Conservation (phyloP, 208 protist genomes). For the Naegleria lovaniensis region DNA sequence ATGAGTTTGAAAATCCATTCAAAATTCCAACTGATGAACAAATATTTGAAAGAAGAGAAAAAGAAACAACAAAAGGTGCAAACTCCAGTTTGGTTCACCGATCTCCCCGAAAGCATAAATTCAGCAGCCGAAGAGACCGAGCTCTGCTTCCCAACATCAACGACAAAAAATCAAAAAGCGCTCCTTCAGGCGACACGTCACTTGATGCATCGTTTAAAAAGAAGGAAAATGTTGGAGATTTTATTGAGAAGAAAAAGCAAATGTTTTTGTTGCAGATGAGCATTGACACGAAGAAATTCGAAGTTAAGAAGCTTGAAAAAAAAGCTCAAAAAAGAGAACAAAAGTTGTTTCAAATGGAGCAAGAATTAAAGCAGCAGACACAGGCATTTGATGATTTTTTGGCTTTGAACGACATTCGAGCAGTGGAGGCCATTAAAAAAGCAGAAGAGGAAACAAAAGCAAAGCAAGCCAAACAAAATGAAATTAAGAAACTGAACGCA, state of each 20-base stretch:
- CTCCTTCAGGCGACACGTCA: neutral
- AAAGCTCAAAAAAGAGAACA: constrained; percentile 76
- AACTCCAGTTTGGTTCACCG: neutral
- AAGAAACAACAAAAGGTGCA: neutral
- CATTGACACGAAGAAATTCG: constrained; percentile 77
- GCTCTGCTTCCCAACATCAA: neutral
- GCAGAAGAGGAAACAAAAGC: constrained; percentile 78
- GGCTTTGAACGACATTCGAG: constrained; percentile 86
- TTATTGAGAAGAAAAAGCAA: constrained; percentile 85
- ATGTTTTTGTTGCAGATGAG: constrained; percentile 89
- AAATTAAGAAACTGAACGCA: constrained; percentile 88
- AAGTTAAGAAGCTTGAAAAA: constrained; percentile 86
- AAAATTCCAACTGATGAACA: constrained; percentile 53
- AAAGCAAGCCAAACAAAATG: constrained; percentile 79
- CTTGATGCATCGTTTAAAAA: constrained; percentile 44
- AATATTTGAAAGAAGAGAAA: constrained; percentile 38
- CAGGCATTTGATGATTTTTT: constrained; percentile 86
- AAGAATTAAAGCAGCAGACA: constrained; percentile 78
- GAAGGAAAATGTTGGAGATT: constrained; percentile 74
- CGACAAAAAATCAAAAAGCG: neutral
- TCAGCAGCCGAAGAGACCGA: neutral
- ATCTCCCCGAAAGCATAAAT: neutral
- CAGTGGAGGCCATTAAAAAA: constrained; percentile 82
- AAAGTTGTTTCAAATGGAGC: constrained; percentile 74
- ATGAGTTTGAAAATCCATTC: constrained; percentile 45